Evolutionary conservation across 345 rosid species (phyloP).

Genomic region (Citrus cavaleriei): DNA sequence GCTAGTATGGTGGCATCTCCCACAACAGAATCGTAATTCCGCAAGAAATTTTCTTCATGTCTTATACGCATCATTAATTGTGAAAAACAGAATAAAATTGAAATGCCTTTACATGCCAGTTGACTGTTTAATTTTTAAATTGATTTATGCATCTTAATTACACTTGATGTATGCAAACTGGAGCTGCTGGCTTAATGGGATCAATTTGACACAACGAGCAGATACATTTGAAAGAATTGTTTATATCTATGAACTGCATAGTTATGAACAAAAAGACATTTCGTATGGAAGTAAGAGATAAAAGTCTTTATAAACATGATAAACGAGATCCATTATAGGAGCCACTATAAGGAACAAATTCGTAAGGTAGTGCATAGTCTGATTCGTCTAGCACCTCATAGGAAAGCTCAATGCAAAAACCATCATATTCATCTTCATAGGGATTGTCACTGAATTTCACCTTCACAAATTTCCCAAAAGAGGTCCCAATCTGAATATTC

Average conservation of each 20-base stretch:
- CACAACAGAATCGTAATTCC: conserved; percentile 42
- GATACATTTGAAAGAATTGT: too few species aligned
- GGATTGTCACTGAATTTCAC: conserved; percentile 13
- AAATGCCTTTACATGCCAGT: too few species aligned
- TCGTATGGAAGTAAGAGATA: too few species aligned
- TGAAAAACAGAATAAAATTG: too few species aligned
- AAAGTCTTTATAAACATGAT: conserved; percentile 12
- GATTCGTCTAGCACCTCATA: neutral
- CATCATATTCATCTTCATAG: conserved; percentile 11
- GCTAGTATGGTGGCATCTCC: conserved; percentile 53
- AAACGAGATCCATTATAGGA: conserved; percentile 37
- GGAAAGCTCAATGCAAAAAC: conserved; percentile 51
- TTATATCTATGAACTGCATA: too few species aligned
- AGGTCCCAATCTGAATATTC: conserved; percentile 34
- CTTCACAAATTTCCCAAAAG: conserved; percentile 42
- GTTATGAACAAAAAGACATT: too few species aligned
- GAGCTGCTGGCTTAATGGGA: too few species aligned
- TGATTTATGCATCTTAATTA: too few species aligned
- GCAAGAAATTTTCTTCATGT: neutral
- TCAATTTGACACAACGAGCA: too few species aligned
- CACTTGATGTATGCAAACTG: too few species aligned
- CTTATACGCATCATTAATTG: neutral
- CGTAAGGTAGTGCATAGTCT: conserved; percentile 20
- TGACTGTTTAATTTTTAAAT: too few species aligned
- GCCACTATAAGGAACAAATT: conserved; percentile 23